A percentile compares a stretch with the other conserved stretches of the same genome.
Evolutionary conservation across 2,329 filamentous ascomycete species (phyloP).

Genomic region (Cladosporium sp.): DNA sequence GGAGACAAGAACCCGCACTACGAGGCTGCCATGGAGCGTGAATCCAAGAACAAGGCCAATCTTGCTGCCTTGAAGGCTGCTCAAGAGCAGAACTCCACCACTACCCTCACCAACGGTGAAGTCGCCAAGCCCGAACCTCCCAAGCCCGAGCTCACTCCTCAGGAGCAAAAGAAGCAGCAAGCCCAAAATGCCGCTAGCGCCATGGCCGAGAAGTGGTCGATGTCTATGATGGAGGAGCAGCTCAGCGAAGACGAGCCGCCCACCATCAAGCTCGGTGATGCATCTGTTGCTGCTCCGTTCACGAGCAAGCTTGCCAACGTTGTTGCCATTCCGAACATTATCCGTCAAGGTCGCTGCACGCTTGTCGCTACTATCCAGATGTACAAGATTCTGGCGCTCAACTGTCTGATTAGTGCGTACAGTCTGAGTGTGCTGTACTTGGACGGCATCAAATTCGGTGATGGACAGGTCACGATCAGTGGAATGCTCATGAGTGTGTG

Average conservation of each 20-base stretch:
- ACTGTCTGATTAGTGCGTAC: slow-evolving; percentile 97
- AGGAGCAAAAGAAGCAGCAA: slow-evolving; percentile 51
- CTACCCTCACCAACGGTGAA: slow-evolving; percentile 22
- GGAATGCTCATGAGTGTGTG: slow-evolving; percentile 99
- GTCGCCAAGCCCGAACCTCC: slow-evolving; percentile 25
- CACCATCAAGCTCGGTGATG: slow-evolving; percentile 93
- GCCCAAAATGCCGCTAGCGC: slow-evolving; percentile 68
- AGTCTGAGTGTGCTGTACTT: slow-evolving; percentile 93
- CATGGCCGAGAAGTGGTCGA: slow-evolving; percentile 81
- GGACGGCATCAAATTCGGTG: slow-evolving; percentile 98
- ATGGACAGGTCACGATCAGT: slow-evolving; percentile 96
- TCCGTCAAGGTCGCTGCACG: slow-evolving; percentile 94
- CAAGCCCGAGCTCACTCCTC: slow-evolving; percentile 33
- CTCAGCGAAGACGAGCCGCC: slow-evolving; percentile 87
- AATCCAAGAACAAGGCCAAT: slow-evolving; percentile 74
- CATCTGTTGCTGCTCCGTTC: slow-evolving; percentile 94
- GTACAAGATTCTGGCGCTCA: slow-evolving; percentile 97
- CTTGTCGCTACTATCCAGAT: slow-evolving; percentile 98
- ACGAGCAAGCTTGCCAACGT: slow-evolving; percentile 97
- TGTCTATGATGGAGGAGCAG: slow-evolving; percentile 85
- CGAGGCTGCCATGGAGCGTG: slow-evolving; percentile 82
- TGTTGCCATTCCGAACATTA: slow-evolving; percentile 95
- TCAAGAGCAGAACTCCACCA: slow-evolving; percentile 49
- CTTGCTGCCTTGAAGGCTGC: slow-evolving; percentile 40
- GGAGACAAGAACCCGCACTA: slow-evolving; percentile 92